Conservation (phyloP, 306 rosid genomes). For the Vicia sativa region DNA sequence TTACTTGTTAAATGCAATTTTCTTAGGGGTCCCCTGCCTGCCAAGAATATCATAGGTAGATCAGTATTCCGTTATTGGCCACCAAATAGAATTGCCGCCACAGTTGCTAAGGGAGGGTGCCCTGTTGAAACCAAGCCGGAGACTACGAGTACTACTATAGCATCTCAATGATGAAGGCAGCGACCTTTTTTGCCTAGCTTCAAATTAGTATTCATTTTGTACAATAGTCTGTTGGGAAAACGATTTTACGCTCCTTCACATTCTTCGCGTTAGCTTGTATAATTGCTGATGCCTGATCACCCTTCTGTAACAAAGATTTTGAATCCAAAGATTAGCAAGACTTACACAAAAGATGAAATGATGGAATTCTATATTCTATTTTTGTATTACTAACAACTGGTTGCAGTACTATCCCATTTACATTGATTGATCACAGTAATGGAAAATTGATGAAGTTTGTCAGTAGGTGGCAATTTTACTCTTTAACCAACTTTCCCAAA, state of each 20-base stretch:
- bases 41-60: constrained; percentile 91
- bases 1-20: constrained; percentile 30
- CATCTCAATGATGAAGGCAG: constrained; percentile 43
- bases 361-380: neutral
- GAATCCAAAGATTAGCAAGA: constrained; percentile 4
- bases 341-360: neutral
- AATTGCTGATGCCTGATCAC: neutral
- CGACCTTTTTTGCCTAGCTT: neutral
- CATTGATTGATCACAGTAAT: neutral
- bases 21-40: constrained; percentile 93
- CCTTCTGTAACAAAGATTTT: neutral
- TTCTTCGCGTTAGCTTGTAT: constrained; percentile 6
- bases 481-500: neutral
- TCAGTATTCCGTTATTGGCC: constrained; percentile 96
- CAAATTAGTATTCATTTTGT: neutral
- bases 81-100: constrained; percentile 74
- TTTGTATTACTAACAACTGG: neutral
- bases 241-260: neutral
- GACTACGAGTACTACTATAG: constrained; percentile 37
- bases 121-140: constrained; percentile 59
- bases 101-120: constrained; percentile 67
- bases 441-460: neutral
- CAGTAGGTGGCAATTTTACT: neutral
- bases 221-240: neutral
- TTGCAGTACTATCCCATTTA: neutral